Evolutionary conservation across 208 protist species (phyloP), one percentile per base, ranked within the genome.

Genomic region (Novymonas esmeraldas): DNA sequence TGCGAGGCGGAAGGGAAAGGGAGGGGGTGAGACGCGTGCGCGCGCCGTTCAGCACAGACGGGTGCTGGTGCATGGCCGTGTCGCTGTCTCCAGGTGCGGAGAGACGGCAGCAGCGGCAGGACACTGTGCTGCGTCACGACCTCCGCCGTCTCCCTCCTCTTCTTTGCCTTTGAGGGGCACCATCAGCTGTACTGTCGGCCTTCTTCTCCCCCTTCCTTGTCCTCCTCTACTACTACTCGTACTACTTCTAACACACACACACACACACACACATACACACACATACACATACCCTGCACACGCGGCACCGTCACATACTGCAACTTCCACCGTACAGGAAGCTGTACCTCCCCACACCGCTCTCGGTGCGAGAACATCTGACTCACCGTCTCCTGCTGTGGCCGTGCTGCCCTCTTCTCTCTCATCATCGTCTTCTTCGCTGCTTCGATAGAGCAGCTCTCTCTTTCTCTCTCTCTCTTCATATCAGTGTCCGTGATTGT

Each of bases 381-480:
- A n/a, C n/a, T n/a, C n/a, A n/a, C 29, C 16, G 4, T 1, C 18
- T 56, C 26, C 24, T 26, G 36, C 14, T 26, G 16, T 56, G 7
- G 26, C 5, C 5, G 31, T 0, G 2, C n/a, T 36, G 26, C 31
- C 2, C 18, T 36, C 39, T 45, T 48, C n/a, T 59, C 52, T 22
- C 52, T 33, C 22, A 31, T 38, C 31, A 9, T 38, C 3, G 18
- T 3, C n/a, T 13, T n/a, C n/a, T n/a, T n/a, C n/a, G n/a, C n/a
- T n/a, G n/a, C n/a, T n/a, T n/a, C n/a, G n/a, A n/a, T n/a, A n/a
- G n/a, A n/a, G n/a, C n/a, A n/a, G n/a, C n/a, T n/a, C 51, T 36
- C 24, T 16, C n/a, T 11, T 38, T 7, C 45, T 33, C 31, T 36
- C 33, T 59, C 28, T 24, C 24, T 64, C 26, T 75, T 61, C 24